phyloP scores from a whole-genome alignment of 768 basidiomycete species.

The Lactarius pseudohatsudake region DNA sequence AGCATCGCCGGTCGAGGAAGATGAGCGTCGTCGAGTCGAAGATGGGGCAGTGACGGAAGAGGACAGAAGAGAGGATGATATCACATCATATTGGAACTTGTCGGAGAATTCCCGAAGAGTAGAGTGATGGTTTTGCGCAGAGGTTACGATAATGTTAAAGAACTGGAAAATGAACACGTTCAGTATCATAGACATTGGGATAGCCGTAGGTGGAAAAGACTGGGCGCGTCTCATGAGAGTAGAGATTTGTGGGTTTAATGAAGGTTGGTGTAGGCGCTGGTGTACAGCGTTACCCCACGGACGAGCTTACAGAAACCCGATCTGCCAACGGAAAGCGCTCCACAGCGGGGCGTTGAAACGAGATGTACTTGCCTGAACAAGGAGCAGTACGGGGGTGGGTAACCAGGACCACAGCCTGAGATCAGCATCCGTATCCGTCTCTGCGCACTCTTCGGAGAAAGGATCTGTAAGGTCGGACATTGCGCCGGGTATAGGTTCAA shows the following conservation, averaged over 20 bases:
- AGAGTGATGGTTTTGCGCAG: slow-evolving; percentile 15
- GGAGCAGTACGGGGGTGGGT: slow-evolving; percentile 7
- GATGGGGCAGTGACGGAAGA: slow-evolving; percentile 21
- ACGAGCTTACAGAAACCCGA: slow-evolving; percentile 19
- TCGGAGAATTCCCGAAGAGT: slow-evolving; percentile 26
- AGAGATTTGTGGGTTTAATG: background rate
- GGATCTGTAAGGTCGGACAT: slow-evolving; percentile 17
- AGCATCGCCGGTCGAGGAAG: slow-evolving; percentile 6
- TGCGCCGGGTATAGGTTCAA: slow-evolving; percentile 29
- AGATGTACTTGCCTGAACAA: slow-evolving; percentile 9
- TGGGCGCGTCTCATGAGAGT: background rate
- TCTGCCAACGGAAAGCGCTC: slow-evolving; percentile 10
- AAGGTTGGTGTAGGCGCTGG: background rate
- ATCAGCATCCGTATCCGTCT: slow-evolving; percentile 15
- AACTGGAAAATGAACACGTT: slow-evolving; percentile 21
- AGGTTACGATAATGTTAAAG: slow-evolving; percentile 16
- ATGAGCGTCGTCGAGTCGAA: slow-evolving; percentile 23
- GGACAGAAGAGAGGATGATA: slow-evolving; percentile 30
- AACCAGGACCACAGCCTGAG: slow-evolving; percentile 25
- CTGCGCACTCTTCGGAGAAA: slow-evolving; percentile 14
- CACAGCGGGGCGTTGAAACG: background rate
- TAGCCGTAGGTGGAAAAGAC: background rate
- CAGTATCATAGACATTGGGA: background rate
- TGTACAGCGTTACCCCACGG: background rate
- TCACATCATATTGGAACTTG: slow-evolving; percentile 30